Evolutionary conservation across 495 filamentous ascomycete genomes (phyloP).

Genomic region (Penicillium cosmopolitanum): DNA sequence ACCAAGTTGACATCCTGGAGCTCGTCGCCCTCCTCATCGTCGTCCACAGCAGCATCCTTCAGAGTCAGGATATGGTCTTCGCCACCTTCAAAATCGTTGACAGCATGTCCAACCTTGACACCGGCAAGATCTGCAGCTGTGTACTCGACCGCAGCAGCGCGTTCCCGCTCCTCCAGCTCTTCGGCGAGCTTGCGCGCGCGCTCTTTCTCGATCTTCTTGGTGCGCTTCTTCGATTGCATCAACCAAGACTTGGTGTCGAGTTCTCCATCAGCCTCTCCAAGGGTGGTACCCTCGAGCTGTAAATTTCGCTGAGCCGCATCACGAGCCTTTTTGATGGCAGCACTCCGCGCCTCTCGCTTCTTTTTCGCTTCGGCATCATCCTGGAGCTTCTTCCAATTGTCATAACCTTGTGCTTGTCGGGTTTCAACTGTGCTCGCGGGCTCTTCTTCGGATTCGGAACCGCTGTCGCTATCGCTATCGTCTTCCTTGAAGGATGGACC

Average conservation of each 20-base stretch:
- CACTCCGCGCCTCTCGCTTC: slow-evolving; percentile 74
- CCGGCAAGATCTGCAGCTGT: slow-evolving; percentile 83
- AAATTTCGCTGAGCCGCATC: slow-evolving; percentile 76
- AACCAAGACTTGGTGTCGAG: slow-evolving; percentile 86
- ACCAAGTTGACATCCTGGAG: slow-evolving; percentile 79
- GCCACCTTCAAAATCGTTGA: slow-evolving; percentile 71
- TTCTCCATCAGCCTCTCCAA: slow-evolving; percentile 68
- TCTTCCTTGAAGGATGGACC: slow-evolving; percentile 65
- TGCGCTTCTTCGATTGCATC: slow-evolving; percentile 81
- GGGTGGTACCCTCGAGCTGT: slow-evolving; percentile 75
- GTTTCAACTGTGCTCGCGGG: slow-evolving; percentile 76
- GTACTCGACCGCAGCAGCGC: slow-evolving; percentile 57
- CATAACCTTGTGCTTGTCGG: slow-evolving; percentile 74
- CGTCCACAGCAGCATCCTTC: slow-evolving; percentile 84
- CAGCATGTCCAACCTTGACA: slow-evolving; percentile 87
- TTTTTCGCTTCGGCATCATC: slow-evolving; percentile 67
- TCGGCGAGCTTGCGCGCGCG: slow-evolving; percentile 70
- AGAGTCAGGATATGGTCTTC: slow-evolving; percentile 87
- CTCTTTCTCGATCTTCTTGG: slow-evolving; percentile 85
- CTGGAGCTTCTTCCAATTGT: slow-evolving; percentile 71
- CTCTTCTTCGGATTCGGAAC: slow-evolving; percentile 62
- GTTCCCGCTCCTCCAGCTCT: slow-evolving; percentile 71
- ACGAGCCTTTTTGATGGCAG: slow-evolving; percentile 84
- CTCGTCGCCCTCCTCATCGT: slow-evolving; percentile 91
- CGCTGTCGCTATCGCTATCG: slow-evolving; percentile 42